Conservation (phyloP, 2,329 filamentous ascomycete species). For the Sporothrix brunneoviolacea region DNA sequence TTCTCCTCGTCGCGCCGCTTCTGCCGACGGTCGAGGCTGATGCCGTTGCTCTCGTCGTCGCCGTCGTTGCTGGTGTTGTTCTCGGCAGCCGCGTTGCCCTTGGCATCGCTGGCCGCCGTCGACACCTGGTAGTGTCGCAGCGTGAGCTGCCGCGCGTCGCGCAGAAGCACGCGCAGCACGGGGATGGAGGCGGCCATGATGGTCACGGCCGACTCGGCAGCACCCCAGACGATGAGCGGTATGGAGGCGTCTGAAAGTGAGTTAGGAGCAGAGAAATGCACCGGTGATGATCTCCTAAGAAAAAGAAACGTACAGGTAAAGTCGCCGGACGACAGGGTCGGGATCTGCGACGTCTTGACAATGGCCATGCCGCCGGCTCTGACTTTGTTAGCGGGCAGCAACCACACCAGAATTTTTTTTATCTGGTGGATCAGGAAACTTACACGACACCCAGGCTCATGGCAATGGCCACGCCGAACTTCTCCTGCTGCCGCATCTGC, state of each 20-base stretch:
- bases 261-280: too few relatives aligned
- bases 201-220: conserved; percentile 3
- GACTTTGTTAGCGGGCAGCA: too few relatives aligned
- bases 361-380: conserved; percentile 7
- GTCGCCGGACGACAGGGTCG: not conserved
- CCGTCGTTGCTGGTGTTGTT: too few relatives aligned
- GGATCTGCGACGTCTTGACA: conserved; percentile 8
- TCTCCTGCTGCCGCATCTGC: conserved; percentile 25
- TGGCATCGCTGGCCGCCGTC: not conserved
- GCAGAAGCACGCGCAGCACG: conserved; percentile 6
- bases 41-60: too few relatives aligned
- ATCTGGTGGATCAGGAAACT: too few relatives aligned
- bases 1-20: not conserved
- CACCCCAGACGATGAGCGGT: conserved; percentile 2
- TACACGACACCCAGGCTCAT: conserved; percentile 29
- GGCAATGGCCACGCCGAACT: conserved; percentile 25
- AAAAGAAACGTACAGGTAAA: not conserved
- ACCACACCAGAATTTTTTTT: too few relatives aligned
- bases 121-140: not conserved
- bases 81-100: too few relatives aligned
- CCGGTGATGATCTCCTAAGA: not conserved
- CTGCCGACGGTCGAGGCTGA: not conserved
- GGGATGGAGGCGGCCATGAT: conserved; percentile 8
- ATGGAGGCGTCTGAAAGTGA: not conserved
- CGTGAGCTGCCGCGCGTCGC: conserved; percentile 2